phyloP scores from a whole-genome alignment of 2,329 filamentous ascomycete species.

The Chrysoporthe cubensis region DNA sequence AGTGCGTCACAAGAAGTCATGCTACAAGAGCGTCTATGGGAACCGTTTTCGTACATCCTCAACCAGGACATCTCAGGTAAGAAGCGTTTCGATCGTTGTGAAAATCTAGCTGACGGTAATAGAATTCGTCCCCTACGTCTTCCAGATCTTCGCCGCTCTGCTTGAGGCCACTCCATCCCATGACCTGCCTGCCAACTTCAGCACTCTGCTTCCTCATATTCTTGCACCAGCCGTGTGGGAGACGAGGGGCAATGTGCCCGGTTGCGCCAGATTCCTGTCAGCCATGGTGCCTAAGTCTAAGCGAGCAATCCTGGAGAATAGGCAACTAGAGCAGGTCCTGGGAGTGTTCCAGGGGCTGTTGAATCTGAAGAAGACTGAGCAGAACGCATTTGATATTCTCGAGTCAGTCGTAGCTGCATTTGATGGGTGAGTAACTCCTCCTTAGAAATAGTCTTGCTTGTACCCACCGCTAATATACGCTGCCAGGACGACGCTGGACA shows the following conservation, averaged over 20 bases:
- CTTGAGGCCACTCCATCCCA: slow-evolving; percentile 82
- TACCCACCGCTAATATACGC: slow-evolving; percentile 10
- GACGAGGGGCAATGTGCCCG: slow-evolving; percentile 88
- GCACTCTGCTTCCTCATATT: slow-evolving; percentile 75
- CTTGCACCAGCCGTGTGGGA: slow-evolving; percentile 88
- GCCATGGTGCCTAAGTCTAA: slow-evolving; percentile 82
- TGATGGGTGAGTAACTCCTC: slow-evolving; percentile 60
- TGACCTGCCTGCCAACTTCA: slow-evolving; percentile 81
- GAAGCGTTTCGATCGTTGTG: slow-evolving; percentile 29
- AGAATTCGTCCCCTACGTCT: slow-evolving; percentile 96
- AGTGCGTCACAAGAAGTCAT: slow-evolving; percentile 67
- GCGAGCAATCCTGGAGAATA: slow-evolving; percentile 72
- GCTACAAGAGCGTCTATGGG: slow-evolving; percentile 80
- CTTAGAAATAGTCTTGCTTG: neutral
- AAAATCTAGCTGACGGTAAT: slow-evolving; percentile 30
- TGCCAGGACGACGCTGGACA: slow-evolving; percentile 64
- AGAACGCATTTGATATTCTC: slow-evolving; percentile 85
- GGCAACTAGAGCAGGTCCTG: slow-evolving; percentile 86
- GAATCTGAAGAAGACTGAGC: slow-evolving; percentile 79
- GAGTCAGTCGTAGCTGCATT: slow-evolving; percentile 78
- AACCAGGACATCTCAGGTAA: slow-evolving; percentile 79
- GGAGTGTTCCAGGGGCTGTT: slow-evolving; percentile 95
- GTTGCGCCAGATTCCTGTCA: slow-evolving; percentile 80
- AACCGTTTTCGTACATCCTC: slow-evolving; percentile 80
- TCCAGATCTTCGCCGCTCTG: slow-evolving; percentile 91